Evolutionary conservation across 179 eudicot species (phyloP), one percentile per base, ranked within the genome.

Genomic region (Amaranthus tricolor): DNA sequence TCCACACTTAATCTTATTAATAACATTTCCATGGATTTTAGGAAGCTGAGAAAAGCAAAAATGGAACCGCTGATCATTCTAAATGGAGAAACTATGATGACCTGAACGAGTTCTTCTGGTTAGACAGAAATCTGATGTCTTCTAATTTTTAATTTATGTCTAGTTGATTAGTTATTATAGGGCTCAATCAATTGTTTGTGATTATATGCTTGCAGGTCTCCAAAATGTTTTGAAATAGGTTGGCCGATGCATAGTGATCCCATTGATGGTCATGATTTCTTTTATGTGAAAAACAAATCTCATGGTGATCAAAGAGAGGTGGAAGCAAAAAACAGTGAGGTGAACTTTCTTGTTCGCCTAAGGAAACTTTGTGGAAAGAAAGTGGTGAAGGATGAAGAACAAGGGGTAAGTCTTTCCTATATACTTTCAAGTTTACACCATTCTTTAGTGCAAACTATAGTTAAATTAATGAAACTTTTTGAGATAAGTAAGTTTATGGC

Each of bases 1-100:
- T 71, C 63, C 45, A 50, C 19, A 16, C 21, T 8, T 24, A 57
- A 59, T 78, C 75, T 85, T 50, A 79, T 72, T 55, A 72, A 60
- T 72, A 51, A 72, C 63, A 24, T 65, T 70, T 73, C 56, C 58
- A 78, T 71, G 40, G 40, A 63, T 76, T 80, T 85, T 85, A 95
- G 99, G 99, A 95, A 86, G 90, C 92, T 76, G 75, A 79, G 84
- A 90, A 93, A 82, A 93, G 87, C 85, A 83, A 88, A 74, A 84
- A 85, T 68, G 98, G 97, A 62, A 89, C 84, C 17, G 85, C 97
- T 77, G 96, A 91, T 76, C 93, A 93, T 86, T 93, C 97, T n/a
- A 82, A 82, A 48, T 95, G 99, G 99, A 91, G 99, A 88, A 95
- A 95, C 80, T 95, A 95, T 77, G 99, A 95, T 65, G 99, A 95